Percentiles rank a stretch among this genome's conserved stretches.
Conservation (phyloP, 2,329 filamentous ascomycete genomes). For the Diaporthe australafricana region DNA sequence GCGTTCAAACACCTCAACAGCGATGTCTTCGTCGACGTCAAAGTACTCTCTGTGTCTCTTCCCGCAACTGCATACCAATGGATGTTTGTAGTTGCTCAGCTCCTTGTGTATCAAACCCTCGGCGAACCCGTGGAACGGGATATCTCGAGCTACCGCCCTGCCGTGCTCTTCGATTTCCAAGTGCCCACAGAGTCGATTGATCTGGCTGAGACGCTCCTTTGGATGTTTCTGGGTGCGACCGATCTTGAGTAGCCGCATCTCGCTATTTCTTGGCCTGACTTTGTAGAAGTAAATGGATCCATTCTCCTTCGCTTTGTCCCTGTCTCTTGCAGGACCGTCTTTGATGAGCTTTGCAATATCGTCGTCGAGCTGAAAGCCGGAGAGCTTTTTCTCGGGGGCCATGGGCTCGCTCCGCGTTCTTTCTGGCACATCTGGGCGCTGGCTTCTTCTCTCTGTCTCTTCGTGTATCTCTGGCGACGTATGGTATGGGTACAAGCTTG, state of each 20-base stretch:
- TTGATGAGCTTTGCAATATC: not conserved
- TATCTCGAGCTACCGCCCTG: not conserved
- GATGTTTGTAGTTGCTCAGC: not conserved
- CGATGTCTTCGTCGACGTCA: not conserved
- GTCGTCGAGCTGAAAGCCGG: not conserved
- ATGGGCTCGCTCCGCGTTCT: not conserved
- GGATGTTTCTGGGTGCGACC: not conserved
- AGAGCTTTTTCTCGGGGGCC: not conserved
- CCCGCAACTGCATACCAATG: not conserved
- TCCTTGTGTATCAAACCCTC: not conserved
- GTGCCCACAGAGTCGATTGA: not conserved
- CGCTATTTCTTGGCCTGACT: not conserved
- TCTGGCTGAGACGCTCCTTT: not conserved
- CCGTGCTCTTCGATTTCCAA: not conserved
- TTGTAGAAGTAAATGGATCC: conserved; percentile 2
- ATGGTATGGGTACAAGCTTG: not conserved
- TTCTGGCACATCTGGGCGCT: not conserved
- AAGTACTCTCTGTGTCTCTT: not conserved
- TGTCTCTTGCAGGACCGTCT: not conserved
- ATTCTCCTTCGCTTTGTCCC: not conserved
- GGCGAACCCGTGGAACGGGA: not conserved
- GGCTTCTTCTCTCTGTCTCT: not conserved
- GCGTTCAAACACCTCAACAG: not conserved
- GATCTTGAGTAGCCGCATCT: not conserved
- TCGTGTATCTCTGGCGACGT: not conserved